Evolutionary conservation across 2,329 filamentous ascomycete species (phyloP), one percentile per base, ranked within the genome.

Genomic region (Colletotrichum chrysophilum): DNA sequence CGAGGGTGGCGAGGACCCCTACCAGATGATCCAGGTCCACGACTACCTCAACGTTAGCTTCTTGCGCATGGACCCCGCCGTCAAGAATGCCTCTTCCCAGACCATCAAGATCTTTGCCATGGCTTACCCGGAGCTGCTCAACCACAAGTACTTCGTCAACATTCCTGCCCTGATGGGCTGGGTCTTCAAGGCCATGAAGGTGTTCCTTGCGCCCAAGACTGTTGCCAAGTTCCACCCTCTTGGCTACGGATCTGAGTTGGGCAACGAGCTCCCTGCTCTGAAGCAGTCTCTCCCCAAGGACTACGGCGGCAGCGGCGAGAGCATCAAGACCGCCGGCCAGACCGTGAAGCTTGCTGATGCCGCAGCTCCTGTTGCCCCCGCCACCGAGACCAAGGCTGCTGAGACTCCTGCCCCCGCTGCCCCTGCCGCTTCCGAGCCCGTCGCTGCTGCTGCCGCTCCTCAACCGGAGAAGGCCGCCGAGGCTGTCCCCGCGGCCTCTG

Each of bases 81-180:
- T 97, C 85, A 96, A 94, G 84, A 66, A 65, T 9, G 71, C 75
- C 24, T 77, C 75, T 78, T 93, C 92, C 81, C 92, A 96, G 86
- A 96, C 95, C 61, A 97, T 98, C 83, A 90, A 94, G 77, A 89
- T 94, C 67, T 95, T 98, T 83, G 91, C 93, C 67, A 92, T 91
- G 79, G 94, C 94, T 79, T 98, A 98, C 86, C 96, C 96, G 0
- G 96, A 98, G 87, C 92, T 98, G 12, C 90, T 98, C 28, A 77
- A 81, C 9, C 88, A 96, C 87, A 98, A 98, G 88, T 98, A 96
- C 89, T 98, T 98, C 83, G 94, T 98, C 86, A 98, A 98, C 81
- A 95, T 98, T 7, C 96, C 96, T 0, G 86, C 93, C 71, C 89
- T 98, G 80, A 98, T 98, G 96, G 94, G 95, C 72, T 98, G 96